These are phyloP conservation scores for Dimargaris xerosporica DNA, from an alignment of 192 early-diverging fungal genomes.

Conservation along the genomic window DNA sequence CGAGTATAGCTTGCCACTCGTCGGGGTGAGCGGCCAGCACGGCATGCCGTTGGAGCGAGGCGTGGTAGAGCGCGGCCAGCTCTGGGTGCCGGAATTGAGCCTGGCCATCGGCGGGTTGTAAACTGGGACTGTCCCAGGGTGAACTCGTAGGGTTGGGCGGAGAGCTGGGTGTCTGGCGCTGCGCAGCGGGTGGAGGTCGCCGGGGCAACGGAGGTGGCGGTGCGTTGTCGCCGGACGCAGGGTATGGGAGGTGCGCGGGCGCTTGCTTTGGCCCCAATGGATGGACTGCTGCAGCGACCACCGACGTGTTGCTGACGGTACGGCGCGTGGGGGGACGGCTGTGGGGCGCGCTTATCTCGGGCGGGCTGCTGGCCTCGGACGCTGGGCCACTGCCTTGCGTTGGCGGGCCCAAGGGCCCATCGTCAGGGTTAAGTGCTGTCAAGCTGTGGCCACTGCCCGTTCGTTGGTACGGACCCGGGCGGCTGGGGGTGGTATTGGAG, in stretches of 20 bases:
- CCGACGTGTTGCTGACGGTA: conserved; percentile 9
- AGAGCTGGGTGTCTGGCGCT: too few species aligned
- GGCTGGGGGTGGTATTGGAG: too few species aligned
- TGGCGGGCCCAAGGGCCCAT: too few species aligned
- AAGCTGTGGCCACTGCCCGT: too few species aligned
- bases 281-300: background rate
- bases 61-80: background rate
- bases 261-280: background rate
- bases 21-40: background rate
- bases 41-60: background rate
- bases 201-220: conserved; percentile 6
- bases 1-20: background rate
- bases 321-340: conserved; percentile 1
- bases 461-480: too few species aligned
- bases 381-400: too few species aligned
- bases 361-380: too few species aligned
- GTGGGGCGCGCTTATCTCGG: background rate
- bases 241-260: background rate
- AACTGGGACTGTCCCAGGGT: too few species aligned
- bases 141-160: too few species aligned
- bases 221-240: background rate
- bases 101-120: too few species aligned
- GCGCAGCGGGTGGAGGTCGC: too few species aligned
- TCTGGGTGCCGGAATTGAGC: background rate
- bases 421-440: too few species aligned